Percentiles rank a stretch among this genome's conserved stretches.
Conservation (phyloP, 2,329 filamentous ascomycete genomes). For the Claviceps paspali region DNA sequence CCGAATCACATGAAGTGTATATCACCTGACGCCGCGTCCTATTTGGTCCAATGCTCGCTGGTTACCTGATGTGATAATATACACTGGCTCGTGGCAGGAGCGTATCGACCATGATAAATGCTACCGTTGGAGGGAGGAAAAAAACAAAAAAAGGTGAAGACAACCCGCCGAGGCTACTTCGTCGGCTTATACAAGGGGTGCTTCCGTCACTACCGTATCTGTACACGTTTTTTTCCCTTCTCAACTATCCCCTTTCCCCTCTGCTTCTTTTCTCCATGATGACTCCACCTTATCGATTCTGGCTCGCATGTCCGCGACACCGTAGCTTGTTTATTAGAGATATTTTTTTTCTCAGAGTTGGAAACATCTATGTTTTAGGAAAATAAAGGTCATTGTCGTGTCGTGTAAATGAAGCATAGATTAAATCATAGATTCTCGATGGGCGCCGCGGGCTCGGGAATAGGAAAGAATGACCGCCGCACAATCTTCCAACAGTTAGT, state of each 20-base stretch:
- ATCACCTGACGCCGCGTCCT: constrained; percentile 21
- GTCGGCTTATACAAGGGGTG: constrained; percentile 17
- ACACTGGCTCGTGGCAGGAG: constrained; percentile 35
- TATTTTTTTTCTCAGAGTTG: background rate
- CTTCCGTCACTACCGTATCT: background rate
- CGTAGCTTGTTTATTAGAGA: background rate
- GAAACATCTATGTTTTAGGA: constrained; percentile 12
- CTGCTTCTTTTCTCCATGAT: background rate
- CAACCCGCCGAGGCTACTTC: constrained; percentile 12
- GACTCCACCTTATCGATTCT: constrained; percentile 2
- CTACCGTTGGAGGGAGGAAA: constrained; percentile 5
- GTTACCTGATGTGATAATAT: constrained; percentile 33
- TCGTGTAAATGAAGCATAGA: constrained; percentile 1
- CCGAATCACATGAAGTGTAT: constrained; percentile 13
- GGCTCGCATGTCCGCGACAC: constrained; percentile 4
- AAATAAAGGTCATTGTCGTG: constrained; percentile 29
- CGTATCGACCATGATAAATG: constrained; percentile 24
- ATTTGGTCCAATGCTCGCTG: constrained; percentile 31
- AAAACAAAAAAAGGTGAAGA: no score
- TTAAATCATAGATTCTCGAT: constrained; percentile 17
- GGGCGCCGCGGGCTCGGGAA: constrained; percentile 16
- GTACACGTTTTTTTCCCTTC: background rate
- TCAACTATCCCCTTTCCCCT: no score
- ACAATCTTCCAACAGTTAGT: constrained; percentile 15
- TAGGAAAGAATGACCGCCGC: constrained; percentile 27